Conservation (phyloP, 139 green algal genomes). For the Raphidocelis subcapitata region DNA sequence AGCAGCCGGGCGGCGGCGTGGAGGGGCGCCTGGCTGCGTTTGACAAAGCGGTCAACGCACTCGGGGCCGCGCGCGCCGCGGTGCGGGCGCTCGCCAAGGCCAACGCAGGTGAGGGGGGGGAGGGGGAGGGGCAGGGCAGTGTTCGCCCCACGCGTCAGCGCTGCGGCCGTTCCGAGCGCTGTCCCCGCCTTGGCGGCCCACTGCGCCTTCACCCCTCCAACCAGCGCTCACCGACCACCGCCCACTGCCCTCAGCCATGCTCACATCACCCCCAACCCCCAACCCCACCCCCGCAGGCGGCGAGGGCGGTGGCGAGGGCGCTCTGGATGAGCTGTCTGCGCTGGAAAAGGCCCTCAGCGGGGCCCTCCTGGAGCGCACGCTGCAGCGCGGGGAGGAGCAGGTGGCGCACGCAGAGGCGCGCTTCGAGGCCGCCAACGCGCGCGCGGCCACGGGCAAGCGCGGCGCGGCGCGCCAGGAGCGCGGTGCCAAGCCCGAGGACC, state of each 20-base stretch:
- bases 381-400: slow-evolving; percentile 13
- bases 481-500: slow-evolving; percentile 50
- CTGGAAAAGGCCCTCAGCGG: slow-evolving; percentile 58
- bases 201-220: too few species aligned
- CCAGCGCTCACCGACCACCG: too few species aligned
- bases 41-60: neutral
- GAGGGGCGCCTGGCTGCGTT: neutral
- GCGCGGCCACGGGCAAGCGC: too few species aligned
- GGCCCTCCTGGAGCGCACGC: slow-evolving; percentile 55
- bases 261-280: too few species aligned
- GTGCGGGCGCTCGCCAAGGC: neutral
- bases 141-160: too few species aligned
- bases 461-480: slow-evolving; percentile 24
- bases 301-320: slow-evolving; percentile 9
- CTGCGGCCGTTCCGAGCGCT: too few species aligned
- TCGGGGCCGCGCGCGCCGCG: neutral
- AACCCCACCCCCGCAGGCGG: neutral
- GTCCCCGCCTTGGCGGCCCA: too few species aligned
- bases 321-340: slow-evolving; percentile 37
- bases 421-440: too few species aligned
- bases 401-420: too few species aligned
- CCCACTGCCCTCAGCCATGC: too few species aligned
- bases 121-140: too few species aligned
- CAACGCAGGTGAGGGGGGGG: too few species aligned
- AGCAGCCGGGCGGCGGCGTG: neutral